Percentiles rank a stretch among this genome's conserved stretches.
These are phyloP conservation scores for Prunus fruticosa DNA, from an alignment of 306 rosid genomes.

Conservation along the genomic window DNA sequence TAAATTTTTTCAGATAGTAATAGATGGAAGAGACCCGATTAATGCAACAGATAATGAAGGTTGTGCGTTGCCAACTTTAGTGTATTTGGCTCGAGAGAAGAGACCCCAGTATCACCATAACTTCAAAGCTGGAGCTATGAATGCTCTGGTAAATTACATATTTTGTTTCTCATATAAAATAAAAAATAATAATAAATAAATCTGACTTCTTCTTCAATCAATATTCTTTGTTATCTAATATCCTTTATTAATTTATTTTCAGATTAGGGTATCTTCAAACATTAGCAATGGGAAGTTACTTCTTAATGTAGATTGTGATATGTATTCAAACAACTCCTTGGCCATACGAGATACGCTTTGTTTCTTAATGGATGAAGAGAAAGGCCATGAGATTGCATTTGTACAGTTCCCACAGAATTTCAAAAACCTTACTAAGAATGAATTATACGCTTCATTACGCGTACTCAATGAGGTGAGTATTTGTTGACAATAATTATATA, in stretches of 20 bases:
- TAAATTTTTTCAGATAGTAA: slow-evolving; percentile 41
- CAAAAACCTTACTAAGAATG: slow-evolving; percentile 56
- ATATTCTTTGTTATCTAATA: background rate
- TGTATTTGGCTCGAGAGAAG: slow-evolving; percentile 20
- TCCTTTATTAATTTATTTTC: background rate
- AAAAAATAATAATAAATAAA: no score
- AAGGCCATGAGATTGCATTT: slow-evolving; percentile 62
- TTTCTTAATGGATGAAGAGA: slow-evolving; percentile 70
- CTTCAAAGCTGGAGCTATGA: slow-evolving; percentile 89
- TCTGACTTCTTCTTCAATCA: background rate
- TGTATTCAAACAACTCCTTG: slow-evolving; percentile 65
- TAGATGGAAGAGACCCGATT: slow-evolving; percentile 48
- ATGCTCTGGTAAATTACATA: slow-evolving; percentile 52
- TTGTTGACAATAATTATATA: no score
- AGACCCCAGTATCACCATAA: slow-evolving; percentile 63
- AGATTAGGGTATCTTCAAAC: slow-evolving; percentile 68
- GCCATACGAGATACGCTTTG: slow-evolving; percentile 70
- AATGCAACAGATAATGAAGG: slow-evolving; percentile 59
- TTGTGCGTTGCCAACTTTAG: slow-evolving; percentile 53
- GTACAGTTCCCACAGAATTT: slow-evolving; percentile 63
- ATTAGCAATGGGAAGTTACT: slow-evolving; percentile 63
- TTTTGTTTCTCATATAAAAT: no score
- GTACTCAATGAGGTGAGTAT: slow-evolving; percentile 20
- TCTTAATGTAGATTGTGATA: slow-evolving; percentile 82
- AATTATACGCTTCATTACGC: slow-evolving; percentile 38